Evolutionary conservation across 768 basidiomycete genomes (phyloP).

Genomic region (Lentinus brumalis): DNA sequence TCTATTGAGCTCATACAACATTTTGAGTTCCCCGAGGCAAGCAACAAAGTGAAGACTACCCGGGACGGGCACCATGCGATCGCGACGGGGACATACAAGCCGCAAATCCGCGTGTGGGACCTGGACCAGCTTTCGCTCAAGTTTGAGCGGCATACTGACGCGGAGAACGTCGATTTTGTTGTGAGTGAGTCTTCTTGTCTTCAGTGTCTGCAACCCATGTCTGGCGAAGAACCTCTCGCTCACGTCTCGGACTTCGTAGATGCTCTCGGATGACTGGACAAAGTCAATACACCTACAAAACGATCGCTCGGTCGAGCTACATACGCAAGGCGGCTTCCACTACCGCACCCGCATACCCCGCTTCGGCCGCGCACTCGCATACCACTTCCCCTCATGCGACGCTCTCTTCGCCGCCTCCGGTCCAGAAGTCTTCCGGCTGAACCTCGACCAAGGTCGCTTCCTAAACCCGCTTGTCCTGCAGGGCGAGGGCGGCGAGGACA

Average conservation of each 20-base stretch:
- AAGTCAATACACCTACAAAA: slow-evolving; percentile 96
- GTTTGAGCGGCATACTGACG: slow-evolving; percentile 94
- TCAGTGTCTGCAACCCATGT: background rate
- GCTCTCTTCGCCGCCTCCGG: slow-evolving; percentile 84
- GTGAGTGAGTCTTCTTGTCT: slow-evolving; percentile 62
- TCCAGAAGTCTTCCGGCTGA: slow-evolving; percentile 87
- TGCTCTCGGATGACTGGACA: slow-evolving; percentile 97
- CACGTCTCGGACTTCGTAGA: slow-evolving; percentile 45
- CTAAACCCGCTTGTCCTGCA: slow-evolving; percentile 75
- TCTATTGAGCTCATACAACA: slow-evolving; percentile 92
- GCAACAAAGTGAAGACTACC: slow-evolving; percentile 88
- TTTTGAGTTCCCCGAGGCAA: slow-evolving; percentile 97
- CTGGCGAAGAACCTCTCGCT: background rate
- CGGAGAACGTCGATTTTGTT: slow-evolving; percentile 97
- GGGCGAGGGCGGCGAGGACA: slow-evolving; percentile 50
- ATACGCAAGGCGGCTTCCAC: slow-evolving; percentile 92
- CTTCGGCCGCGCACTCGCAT: slow-evolving; percentile 89
- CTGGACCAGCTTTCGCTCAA: slow-evolving; percentile 89
- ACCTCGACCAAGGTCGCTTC: slow-evolving; percentile 93
- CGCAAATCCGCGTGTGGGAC: slow-evolving; percentile 96
- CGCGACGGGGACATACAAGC: slow-evolving; percentile 97
- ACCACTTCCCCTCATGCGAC: slow-evolving; percentile 94
- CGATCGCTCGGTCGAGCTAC: slow-evolving; percentile 91
- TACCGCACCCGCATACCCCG: slow-evolving; percentile 93
- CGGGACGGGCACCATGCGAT: slow-evolving; percentile 90